Base-by-base conservation (phyloP, 768 basidiomycete genomes). In the Trametes cubensis region DNA sequence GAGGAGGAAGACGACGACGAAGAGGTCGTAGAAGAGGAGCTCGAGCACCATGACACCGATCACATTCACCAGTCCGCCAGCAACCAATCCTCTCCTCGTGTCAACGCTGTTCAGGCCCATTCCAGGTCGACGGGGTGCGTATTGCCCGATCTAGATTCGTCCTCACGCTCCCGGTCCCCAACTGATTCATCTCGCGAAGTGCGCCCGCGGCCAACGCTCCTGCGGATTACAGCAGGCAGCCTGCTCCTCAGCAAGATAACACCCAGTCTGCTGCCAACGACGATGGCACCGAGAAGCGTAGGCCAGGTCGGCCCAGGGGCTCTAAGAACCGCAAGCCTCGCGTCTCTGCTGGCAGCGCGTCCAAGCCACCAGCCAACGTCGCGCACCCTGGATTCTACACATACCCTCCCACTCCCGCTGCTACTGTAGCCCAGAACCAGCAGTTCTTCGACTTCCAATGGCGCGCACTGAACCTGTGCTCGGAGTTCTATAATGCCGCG, bases 361-460 rank as follows among this genome's bases (percentile, higher is more conserved):
- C 72, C 21, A 78, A 78, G 42, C 65, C 68, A 21, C 69, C 72
- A 57, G 39, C 64, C 66, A 68, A 67, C 67, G 45, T 68, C 40
- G 67, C 70, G 39, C 71, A 72, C 58, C 68, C 70, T 23, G 68
- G 67, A 10, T 82, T 83, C 69, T 80, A 83, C 66, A 76, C 81
- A 61, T 76, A 78, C 50, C 74, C 78, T 28, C 76, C 81, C 48
- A 73, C 76, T 28, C 73, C 81, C 25, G 76, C 82, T 14, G 68
- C 75, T n/a, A 79, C 79, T 47, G 77, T 86, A 25, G 83, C 82
- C 59, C 77, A 85, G 3, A 89, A 89, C 70, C 87, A 90, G 64
- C 85, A 86, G 68, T 92, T 90, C 72, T 90, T 90, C 73, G 89
- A 92, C 70, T 92, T 92, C 69, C 90, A 92, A 71, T 92, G 90